A percentile compares a stretch with the other conserved stretches of the same genome.
Conservation (phyloP, 2,329 filamentous ascomycete genomes). For the Verticillium nubilum region DNA sequence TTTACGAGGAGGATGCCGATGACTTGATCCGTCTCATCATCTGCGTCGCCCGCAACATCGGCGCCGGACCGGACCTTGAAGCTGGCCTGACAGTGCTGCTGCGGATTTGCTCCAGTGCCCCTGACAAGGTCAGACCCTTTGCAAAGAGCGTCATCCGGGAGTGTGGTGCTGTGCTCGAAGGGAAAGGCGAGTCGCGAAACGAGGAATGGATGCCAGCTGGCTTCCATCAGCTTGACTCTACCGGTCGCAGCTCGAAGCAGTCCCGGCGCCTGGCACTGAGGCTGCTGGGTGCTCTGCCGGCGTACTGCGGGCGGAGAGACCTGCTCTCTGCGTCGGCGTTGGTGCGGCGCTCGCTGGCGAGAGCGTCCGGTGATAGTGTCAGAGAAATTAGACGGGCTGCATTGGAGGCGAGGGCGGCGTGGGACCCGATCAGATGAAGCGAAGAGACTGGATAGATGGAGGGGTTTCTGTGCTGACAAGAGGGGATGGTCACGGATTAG, state of each 20-base stretch:
- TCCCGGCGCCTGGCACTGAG: constrained; percentile 43
- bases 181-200: constrained; percentile 16
- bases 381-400: constrained; percentile 47
- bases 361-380: constrained; percentile 48
- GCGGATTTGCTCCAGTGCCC: constrained; percentile 37
- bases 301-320: constrained; percentile 40
- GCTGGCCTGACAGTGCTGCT: background rate
- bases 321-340: constrained; percentile 37
- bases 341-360: constrained; percentile 40
- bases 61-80: constrained; percentile 36
- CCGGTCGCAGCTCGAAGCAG: constrained; percentile 4
- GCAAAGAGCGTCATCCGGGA: constrained; percentile 43
- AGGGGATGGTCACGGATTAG: background rate
- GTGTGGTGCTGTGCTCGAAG: constrained; percentile 29
- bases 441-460: background rate
- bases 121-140: constrained; percentile 40
- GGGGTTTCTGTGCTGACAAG: background rate
- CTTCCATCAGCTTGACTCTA: constrained; percentile 13
- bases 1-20: constrained; percentile 46
- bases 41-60: constrained; percentile 35
- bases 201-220: constrained; percentile 23
- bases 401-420: constrained; percentile 37
- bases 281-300: constrained; percentile 42
- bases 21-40: constrained; percentile 44
- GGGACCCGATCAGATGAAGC: constrained; percentile 19